Evolutionary conservation across 2,329 filamentous ascomycete genomes (phyloP), one percentile per base, ranked within the genome.

Genomic region (Colletotrichum caudatum): DNA sequence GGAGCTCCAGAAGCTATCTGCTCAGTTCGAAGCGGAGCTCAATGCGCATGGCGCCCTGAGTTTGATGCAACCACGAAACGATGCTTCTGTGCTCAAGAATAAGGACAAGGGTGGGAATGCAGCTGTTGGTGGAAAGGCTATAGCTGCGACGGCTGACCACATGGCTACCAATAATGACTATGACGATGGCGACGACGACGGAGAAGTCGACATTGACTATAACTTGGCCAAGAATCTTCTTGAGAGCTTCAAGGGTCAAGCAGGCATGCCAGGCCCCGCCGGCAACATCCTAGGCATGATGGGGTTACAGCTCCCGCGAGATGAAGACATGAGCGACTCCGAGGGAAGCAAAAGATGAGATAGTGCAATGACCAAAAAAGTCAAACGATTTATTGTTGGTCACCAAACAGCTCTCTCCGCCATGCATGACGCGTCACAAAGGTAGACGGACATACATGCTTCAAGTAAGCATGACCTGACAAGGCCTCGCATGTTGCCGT

Each of bases 241-340:
- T 1, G 94, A 98, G 80, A 95, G 94, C 76, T 95, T 99, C 82
- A 97, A 97, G 78, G 92, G 93, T 20, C 95, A 98, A 80, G 94
- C 86, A 23, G 96, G 96, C 16, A 89, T 92, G 84, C 87, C 94
- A 41, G 96, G 96, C 0, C 96, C 96, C 0, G 93, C 93, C 2
- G 91, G 95, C 0, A 98, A 98, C 78, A 84, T 99, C 72, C 87
- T 99, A 77, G 92, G 91, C 8, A 88, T 97, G 82, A 92, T 98
- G 91, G 94, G 94, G 0, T 85, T 98, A 74, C 87, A 89, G 51
- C 84, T 98, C 71, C 95, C 95, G 0, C 87, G 93, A 71, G 94
- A 97, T 77, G 94, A 95, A 72, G 90, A 88, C 35, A 87, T 89
- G 46, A 82, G 82, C 0, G 79, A 82, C 7, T 78, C 74, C 0